These are phyloP conservation scores for Ophiostoma ulmi DNA, from an alignment of 2,329 filamentous ascomycete genomes.

Conservation along the genomic window DNA sequence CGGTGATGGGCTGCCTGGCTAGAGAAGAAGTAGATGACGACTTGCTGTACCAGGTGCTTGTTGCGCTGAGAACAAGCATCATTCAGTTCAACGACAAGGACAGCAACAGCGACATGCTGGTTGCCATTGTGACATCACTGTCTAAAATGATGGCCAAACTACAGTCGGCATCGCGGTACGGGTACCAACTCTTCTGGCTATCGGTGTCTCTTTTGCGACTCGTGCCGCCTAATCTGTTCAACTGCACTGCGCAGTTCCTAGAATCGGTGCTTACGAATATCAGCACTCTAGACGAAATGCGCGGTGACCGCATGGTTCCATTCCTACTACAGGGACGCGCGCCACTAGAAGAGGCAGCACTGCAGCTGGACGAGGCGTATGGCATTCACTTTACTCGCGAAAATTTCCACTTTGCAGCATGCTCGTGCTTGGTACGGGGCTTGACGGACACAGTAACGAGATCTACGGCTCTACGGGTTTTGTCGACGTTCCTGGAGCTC, in stretches of 20 bases:
- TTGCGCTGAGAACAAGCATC: conserved; percentile 61
- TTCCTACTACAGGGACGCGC: conserved; percentile 56
- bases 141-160: conserved; percentile 69
- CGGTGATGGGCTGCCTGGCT: conserved; percentile 66
- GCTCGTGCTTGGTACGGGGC: conserved; percentile 59
- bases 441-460: conserved; percentile 59
- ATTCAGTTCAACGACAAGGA: conserved; percentile 48
- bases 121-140: conserved; percentile 60
- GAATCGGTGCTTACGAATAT: conserved; percentile 62
- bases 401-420: conserved; percentile 63
- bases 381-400: conserved; percentile 60
- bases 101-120: conserved; percentile 61
- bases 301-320: conserved; percentile 54
- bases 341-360: conserved; percentile 57
- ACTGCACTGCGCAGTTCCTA: conserved; percentile 59
- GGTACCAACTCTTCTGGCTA: conserved; percentile 65
- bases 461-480: conserved; percentile 52
- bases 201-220: conserved; percentile 61
- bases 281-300: conserved; percentile 54
- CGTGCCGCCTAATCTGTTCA: conserved; percentile 58
- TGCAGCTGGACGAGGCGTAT: conserved; percentile 59
- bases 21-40: conserved; percentile 69
- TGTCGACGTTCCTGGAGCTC: conserved; percentile 58
- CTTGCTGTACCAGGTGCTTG: conserved; percentile 64
- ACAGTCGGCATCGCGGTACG: conserved; percentile 61